Evolutionary conservation across 345 rosid species (phyloP).

Genomic region (Stellera chamaejasme): DNA sequence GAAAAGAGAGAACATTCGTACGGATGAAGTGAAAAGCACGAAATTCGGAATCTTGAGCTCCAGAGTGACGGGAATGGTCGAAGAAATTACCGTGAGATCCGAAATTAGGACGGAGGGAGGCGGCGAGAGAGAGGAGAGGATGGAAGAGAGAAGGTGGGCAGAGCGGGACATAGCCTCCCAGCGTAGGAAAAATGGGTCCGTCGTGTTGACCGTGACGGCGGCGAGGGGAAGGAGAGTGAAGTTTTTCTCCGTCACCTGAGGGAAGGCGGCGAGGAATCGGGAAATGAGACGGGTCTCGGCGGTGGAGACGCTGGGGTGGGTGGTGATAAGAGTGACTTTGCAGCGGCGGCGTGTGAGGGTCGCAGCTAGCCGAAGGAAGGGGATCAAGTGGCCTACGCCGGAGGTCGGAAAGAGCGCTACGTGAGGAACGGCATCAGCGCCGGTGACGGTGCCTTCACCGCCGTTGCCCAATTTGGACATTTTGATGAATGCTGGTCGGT

Average conservation of each 20-base stretch:
- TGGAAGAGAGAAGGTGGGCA: constrained; percentile 22
- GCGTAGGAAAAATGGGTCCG: constrained; percentile 31
- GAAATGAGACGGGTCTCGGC: constrained; percentile 25
- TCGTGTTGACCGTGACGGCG: not conserved
- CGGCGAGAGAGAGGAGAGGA: constrained; percentile 18
- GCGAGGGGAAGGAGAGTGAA: constrained; percentile 21
- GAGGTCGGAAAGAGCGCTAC: constrained; percentile 26
- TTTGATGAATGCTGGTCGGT: too few species aligned
- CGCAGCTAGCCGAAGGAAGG: constrained; percentile 29
- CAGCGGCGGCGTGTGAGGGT: constrained; percentile 13
- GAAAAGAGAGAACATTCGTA: constrained; percentile 18
- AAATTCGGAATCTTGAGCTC: constrained; percentile 22
- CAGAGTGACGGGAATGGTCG: constrained; percentile 13
- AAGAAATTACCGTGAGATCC: constrained; percentile 18
- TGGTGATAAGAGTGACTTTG: constrained; percentile 24
- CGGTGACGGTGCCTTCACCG: not conserved
- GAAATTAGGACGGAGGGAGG: constrained; percentile 21
- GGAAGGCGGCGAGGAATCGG: constrained; percentile 17
- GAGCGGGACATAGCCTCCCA: constrained; percentile 27
- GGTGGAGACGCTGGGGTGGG: constrained; percentile 20
- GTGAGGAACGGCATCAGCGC: constrained; percentile 2
- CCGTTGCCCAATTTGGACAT: too few species aligned
- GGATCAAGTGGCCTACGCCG: constrained; percentile 33
- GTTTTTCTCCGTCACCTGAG: constrained; percentile 19
- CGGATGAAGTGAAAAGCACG: constrained; percentile 21